Evolutionary conservation across 2,329 filamentous ascomycete species (phyloP).

Genomic region (Aspergillus aculeatinus): DNA sequence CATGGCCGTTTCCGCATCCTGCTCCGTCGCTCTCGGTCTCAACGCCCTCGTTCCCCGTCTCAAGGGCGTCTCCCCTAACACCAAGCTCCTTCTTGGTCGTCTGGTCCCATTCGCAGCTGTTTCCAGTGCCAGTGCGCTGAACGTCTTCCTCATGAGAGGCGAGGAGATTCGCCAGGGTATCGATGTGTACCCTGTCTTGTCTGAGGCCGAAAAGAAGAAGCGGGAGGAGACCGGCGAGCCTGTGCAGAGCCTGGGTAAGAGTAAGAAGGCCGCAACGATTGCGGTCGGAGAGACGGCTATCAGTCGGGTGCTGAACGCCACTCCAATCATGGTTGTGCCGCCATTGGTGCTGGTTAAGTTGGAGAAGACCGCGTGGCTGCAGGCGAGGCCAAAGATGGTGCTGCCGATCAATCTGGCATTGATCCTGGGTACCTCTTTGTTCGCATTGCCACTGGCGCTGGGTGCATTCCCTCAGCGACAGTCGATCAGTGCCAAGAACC

Average conservation of each 20-base stretch:
- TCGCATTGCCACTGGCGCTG: conserved; percentile 83
- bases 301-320: conserved; percentile 87
- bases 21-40: conserved; percentile 86
- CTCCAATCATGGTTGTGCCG: conserved; percentile 95
- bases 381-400: conserved; percentile 71
- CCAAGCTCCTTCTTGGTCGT: conserved; percentile 74
- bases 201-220: conserved; percentile 64
- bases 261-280: conserved; percentile 79
- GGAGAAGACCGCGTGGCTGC: conserved; percentile 81
- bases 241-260: conserved; percentile 75
- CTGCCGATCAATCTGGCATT: conserved; percentile 81
- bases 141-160: conserved; percentile 96
- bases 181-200: conserved; percentile 81
- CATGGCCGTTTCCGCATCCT: conserved; percentile 87
- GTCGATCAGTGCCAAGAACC: conserved; percentile 67
- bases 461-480: conserved; percentile 92
- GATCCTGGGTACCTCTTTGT: conserved; percentile 82
- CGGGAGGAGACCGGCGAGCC: conserved; percentile 65
- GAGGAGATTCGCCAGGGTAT: conserved; percentile 94
- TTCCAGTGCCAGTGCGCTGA: conserved; percentile 83
- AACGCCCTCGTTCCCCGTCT: conserved; percentile 87
- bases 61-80: conserved; percentile 70
- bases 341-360: conserved; percentile 80
- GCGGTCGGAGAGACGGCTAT: conserved; percentile 92
- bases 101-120: conserved; percentile 96